Conservation (phyloP, 1,284 basidiomycete genomes). For the Ganoderma leucocontextum region DNA sequence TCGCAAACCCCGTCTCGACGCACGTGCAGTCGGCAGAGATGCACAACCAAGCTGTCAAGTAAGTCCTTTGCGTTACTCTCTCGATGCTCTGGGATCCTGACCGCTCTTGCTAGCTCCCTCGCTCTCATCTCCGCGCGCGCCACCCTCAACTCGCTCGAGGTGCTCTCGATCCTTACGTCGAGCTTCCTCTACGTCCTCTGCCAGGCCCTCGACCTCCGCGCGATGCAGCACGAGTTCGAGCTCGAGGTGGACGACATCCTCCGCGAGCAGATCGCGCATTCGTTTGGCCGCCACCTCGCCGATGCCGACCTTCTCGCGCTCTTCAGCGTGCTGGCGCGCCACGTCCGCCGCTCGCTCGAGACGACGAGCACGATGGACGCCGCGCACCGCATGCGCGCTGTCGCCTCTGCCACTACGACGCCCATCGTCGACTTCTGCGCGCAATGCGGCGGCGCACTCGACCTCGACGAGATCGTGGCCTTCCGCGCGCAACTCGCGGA, state of each 20-base stretch:
- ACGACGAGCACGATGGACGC: slow-evolving; percentile 77
- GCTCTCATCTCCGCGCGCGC: slow-evolving; percentile 84
- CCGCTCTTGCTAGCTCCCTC: slow-evolving; percentile 62
- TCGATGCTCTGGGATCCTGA: background rate
- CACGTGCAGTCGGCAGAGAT: slow-evolving; percentile 88
- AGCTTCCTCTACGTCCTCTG: slow-evolving; percentile 82
- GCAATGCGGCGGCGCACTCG: slow-evolving; percentile 42
- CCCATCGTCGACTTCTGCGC: slow-evolving; percentile 68
- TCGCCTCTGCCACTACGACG: slow-evolving; percentile 67
- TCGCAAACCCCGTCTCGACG: slow-evolving; percentile 86
- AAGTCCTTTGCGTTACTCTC: slow-evolving; percentile 39
- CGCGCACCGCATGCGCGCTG: slow-evolving; percentile 67
- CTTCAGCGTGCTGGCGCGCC: slow-evolving; percentile 46
- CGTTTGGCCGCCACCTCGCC: slow-evolving; percentile 55
- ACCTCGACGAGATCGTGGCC: slow-evolving; percentile 48
- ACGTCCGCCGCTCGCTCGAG: slow-evolving; percentile 65
- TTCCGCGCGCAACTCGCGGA: slow-evolving; percentile 62
- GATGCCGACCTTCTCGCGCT: slow-evolving; percentile 45
- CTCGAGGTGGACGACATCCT: slow-evolving; percentile 58
- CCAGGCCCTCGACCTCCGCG: slow-evolving; percentile 84
- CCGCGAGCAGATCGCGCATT: slow-evolving; percentile 55
- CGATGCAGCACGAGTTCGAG: slow-evolving; percentile 72
- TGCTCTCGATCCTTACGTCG: slow-evolving; percentile 75
- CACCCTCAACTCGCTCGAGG: slow-evolving; percentile 79
- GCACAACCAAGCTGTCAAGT: slow-evolving; percentile 91